Evolutionary conservation across 1,284 basidiomycete genomes (phyloP), one percentile per base, ranked within the genome.

Genomic region (Sphagnurus paluster): DNA sequence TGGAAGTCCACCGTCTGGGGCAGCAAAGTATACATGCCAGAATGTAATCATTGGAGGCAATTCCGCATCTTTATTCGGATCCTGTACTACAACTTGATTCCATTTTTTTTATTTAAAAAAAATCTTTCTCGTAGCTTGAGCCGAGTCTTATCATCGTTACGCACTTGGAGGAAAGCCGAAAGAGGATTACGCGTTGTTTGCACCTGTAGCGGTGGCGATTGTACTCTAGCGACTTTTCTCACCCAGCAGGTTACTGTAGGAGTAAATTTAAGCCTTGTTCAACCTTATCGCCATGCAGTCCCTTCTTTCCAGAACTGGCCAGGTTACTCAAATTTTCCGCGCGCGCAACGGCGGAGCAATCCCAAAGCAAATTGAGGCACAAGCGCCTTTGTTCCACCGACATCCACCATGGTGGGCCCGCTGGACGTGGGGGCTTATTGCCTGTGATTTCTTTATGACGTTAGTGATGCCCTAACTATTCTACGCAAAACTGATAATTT

Each of bases 1-100:
- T 17, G 10, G 20, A 5, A 72, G 69, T 21, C 54, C 58, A 9
- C 58, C 63, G 14, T 63, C 65, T 11, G 74, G 73, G 10, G 59
- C 58, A 2, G 65, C 74, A 14, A 60, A 58, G 26, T 77, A 64
- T 49, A 60, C 66, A 0, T 77, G 76, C 58, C 69, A 74, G 53
- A 77, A 79, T 49, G 60, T 72, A 19, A 56, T 65, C 7, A 53
- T 72, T 37, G 60, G 52, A 6, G 70, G 70, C 14, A 61, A 64
- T 54, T 46, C 68, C 3, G 67, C 62, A 2, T 50, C 55, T 5
- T 42, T 72, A 34, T 72, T 72, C 55, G 57, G 59, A 4, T 32
- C 52, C 19, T 72, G 69, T 50, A 60, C 62, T 17, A 46, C 51
- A 30, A 70, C 50, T 28, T 52, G 21, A 46, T 9, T 23, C 5